A percentile compares a stretch with the other conserved stretches of the same genome.
Conservation (phyloP, 768 basidiomycete genomes). For the Kwoniella heveanensis region DNA sequence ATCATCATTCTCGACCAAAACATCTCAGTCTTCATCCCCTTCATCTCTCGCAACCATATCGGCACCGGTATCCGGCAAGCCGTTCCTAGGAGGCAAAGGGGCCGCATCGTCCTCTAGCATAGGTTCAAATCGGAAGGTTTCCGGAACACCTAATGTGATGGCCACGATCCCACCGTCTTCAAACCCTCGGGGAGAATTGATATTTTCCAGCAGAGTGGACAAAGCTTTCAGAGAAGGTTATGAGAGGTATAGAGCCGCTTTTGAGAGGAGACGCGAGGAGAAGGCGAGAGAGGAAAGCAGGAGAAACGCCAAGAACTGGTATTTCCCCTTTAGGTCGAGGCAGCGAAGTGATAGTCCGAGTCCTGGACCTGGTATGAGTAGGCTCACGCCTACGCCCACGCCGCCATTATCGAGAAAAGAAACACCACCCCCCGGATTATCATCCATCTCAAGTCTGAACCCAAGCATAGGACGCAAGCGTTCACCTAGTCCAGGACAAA, state of each 20-base stretch:
- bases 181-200: conserved; percentile 93
- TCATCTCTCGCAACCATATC: conserved; percentile 43
- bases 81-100: conserved; percentile 5
- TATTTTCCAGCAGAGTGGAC: conserved; percentile 88
- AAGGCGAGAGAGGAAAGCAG: conserved; percentile 37
- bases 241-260: conserved; percentile 83
- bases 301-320: conserved; percentile 9
- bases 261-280: conserved; percentile 76
- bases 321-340: not conserved
- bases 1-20: conserved; percentile 19
- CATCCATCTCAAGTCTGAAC: not conserved
- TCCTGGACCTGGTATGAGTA: not conserved
- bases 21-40: conserved; percentile 2
- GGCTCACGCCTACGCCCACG: conserved; percentile 20
- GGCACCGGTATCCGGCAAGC: conserved; percentile 60
- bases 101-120: conserved; percentile 48
- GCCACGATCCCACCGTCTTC: conserved; percentile 82
- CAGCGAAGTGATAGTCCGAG: conserved; percentile 8
- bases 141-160: conserved; percentile 59
- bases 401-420: conserved; percentile 35
- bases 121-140: conserved; percentile 20
- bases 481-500: conserved; percentile 24
- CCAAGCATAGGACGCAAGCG: conserved; percentile 8
- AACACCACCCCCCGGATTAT: conserved; percentile 30
- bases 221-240: conserved; percentile 82